A percentile compares a stretch with the other conserved stretches of the same genome.
Evolutionary conservation across 768 basidiomycete species (phyloP).

Genomic region (Boletellus ananiceps): DNA sequence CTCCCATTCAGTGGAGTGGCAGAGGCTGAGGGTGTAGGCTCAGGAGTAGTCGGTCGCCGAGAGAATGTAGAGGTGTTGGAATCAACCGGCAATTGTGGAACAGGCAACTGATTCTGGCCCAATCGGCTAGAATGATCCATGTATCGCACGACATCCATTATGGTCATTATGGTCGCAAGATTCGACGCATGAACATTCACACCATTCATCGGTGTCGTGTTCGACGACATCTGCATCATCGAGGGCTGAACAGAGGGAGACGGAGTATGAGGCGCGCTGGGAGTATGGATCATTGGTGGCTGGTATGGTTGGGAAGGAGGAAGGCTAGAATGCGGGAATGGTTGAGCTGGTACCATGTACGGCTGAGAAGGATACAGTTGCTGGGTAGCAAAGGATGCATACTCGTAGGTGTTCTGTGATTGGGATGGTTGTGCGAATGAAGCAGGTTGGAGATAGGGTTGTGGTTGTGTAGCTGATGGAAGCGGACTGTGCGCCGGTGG

Average conservation of each 20-base stretch:
- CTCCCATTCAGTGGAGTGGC: background rate
- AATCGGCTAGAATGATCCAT: conserved; percentile 22
- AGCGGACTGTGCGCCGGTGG: conserved; percentile 1
- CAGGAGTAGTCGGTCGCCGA: conserved; percentile 3
- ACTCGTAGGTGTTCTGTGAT: conserved; percentile 15
- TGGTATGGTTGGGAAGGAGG: conserved; percentile 22
- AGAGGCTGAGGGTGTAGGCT: conserved; percentile 1
- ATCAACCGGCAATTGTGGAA: conserved; percentile 15
- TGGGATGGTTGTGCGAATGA: conserved; percentile 16
- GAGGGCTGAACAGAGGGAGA: conserved; percentile 15
- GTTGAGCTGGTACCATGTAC: conserved; percentile 13
- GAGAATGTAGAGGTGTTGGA: background rate
- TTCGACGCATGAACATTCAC: conserved; percentile 16
- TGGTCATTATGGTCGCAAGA: conserved; percentile 28
- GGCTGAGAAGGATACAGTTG: conserved; percentile 20
- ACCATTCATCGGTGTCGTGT: conserved; percentile 5
- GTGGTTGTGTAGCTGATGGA: conserved; percentile 5
- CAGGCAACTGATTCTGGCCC: conserved; percentile 15
- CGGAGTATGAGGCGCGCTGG: conserved; percentile 9
- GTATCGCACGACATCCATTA: conserved; percentile 30
- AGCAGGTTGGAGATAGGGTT: conserved; percentile 11
- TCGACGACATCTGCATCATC: conserved; percentile 12
- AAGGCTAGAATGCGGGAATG: conserved; percentile 13
- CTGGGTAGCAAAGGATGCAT: conserved; percentile 13
- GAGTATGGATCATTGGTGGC: conserved; percentile 6